Evolutionary conservation across 495 filamentous ascomycete genomes (phyloP), one percentile per base, ranked within the genome.

Genomic region (Cryomyces minteri): DNA sequence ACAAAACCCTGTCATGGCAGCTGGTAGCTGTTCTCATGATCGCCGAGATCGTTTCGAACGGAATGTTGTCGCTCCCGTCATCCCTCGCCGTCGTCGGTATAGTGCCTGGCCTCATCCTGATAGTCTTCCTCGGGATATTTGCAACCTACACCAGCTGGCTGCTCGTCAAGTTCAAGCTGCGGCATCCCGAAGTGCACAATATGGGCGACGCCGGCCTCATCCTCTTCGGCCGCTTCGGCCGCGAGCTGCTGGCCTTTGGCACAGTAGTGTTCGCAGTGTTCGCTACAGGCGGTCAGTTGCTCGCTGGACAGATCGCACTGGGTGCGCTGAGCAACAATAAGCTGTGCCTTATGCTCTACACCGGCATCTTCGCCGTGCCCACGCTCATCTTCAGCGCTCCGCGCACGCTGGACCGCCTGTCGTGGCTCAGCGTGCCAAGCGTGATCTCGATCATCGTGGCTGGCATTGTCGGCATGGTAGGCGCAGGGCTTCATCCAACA

Each of bases 1-100:
- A 73, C 58, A 74, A 72, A 56, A 76, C 72, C 0, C 57, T 76
- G 40, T 66, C 60, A 18, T 77, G 73, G 73, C 58, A 59, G 39
- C 60, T 69, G 40, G 68, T 70, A 10, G 66, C 68, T 5, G 62
- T 72, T 18, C 51, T 79, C 33, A 77, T 79, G 73, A 73, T 79
- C 34, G 72, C 74, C 1, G 74, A 79, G 54, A 75, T 72, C 30
- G 68, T 79, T n/a, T 69, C 64, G 36, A 69, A 74, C 41, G 74
- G 74, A 37, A 75, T 77, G 60, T 65, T 79, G 5, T 72, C 67
- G 6, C 54, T 77, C 14, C 74, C 74, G 0, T 71, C 58, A 55
- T 72, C 31, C 62, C 68, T 43, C 62, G 69, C 72, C 1, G 62
- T 66, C 3, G 69, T 79, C 11, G 74, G 74, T 5, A 52, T 79